Percentiles rank a stretch among this genome's conserved stretches.
Conservation (phyloP, 2,329 filamentous ascomycete genomes). For the Pseudogymnoascus sp. region DNA sequence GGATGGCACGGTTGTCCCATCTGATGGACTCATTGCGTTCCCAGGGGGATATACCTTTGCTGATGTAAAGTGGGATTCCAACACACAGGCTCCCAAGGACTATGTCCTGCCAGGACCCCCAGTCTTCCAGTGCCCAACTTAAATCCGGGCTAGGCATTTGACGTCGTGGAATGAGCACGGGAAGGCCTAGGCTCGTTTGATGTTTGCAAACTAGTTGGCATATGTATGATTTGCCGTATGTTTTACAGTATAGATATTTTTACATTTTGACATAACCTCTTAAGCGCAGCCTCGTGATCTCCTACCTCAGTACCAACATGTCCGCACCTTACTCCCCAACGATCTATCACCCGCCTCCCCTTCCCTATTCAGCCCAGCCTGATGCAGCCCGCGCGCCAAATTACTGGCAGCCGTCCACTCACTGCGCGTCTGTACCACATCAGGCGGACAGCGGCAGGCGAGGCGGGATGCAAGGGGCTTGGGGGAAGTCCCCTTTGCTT, state of each 20-base stretch:
- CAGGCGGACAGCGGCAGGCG: not conserved
- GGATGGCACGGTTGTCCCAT: not conserved
- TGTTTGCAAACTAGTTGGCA: not conserved
- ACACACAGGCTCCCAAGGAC: not conserved
- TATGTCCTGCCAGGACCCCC: not conserved
- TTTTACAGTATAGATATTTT: not conserved
- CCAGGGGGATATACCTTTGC: conserved; percentile 10
- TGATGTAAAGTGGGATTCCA: not conserved
- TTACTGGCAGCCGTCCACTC: not conserved
- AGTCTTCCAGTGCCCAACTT: not conserved
- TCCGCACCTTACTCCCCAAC: not conserved
- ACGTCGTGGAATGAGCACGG: not conserved
- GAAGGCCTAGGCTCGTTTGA: not conserved
- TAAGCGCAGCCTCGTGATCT: not conserved
- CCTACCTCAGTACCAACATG: not conserved
- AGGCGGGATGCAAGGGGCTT: not conserved
- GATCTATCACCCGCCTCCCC: not conserved
- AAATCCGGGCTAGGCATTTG: not conserved
- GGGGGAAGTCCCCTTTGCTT: not conserved
- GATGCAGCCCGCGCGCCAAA: not conserved
- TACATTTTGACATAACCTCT: not conserved
- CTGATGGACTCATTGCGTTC: conserved; percentile 7
- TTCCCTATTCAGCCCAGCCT: not conserved
- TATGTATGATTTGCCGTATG: not conserved
- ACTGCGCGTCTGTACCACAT: not conserved